Base-by-base conservation (phyloP, 805 yeast genomes). In the Saccharomycopsis sp. region DNA sequence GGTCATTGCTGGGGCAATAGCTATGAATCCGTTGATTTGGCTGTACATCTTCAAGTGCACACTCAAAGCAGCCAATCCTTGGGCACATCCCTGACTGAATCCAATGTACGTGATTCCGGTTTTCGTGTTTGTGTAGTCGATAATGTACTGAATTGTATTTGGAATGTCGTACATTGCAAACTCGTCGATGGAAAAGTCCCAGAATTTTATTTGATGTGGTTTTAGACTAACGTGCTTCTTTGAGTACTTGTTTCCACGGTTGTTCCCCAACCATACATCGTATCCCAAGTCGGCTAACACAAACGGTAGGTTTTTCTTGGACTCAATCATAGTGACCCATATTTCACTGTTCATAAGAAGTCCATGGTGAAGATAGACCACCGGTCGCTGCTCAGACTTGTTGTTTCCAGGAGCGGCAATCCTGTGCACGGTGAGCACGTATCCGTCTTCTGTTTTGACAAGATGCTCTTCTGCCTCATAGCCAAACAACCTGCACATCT, bases 261-360 rank as follows among this genome's bases (percentile, higher is more conserved):
- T 90, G 70, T 89, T 90, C 1, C 98, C 98, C 62, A 92, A 74
- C 92, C 96, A 92, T 3, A 92, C 97, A 67, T 92, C 99, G 70
- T 82, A 92, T 1, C 97, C 97, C 52, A 83, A 68, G 57, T 85
- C 84, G 55, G 80, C 80, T 40, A 87, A 73, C n/a, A 78, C 68
- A 66, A 83, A 82, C 1, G 94, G 91, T 48, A 87, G 68, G 52
- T 77, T 75, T 70, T 67, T 76, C 61, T 62, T 70, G 56, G 47
- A 66, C 62, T 67, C 75, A 72, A 68, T 82, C 63, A 89, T 89
- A 79, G 44, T 48, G 8, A 66, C 62, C 54, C 65, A 66, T 50
- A 85, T 73, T 64, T 89, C 96, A 57, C 89, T 80, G 68, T 81
- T 81, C 85, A 88, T 89, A 62, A 89, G 75, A 55, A 89, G 74